Percentiles rank a stretch among this genome's conserved stretches.
Conservation (phyloP, 1,284 basidiomycete species). For the Rhodotorula sp. region DNA sequence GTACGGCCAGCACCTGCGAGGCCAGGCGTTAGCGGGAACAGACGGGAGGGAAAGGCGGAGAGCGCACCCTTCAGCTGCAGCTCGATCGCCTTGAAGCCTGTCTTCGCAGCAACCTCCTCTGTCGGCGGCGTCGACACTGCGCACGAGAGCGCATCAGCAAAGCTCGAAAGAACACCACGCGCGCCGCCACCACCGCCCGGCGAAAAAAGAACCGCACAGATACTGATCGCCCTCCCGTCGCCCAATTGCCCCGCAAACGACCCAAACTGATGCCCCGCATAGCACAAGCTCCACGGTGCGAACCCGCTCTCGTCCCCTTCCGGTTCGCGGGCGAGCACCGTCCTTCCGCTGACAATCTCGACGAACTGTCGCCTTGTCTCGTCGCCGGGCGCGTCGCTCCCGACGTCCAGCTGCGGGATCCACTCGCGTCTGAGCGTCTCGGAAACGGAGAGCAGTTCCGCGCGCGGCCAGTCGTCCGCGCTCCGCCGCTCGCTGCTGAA, state of each 20-base stretch:
- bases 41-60: neutral
- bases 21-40: neutral
- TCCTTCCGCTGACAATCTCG: conserved; percentile 76
- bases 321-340: conserved; percentile 63
- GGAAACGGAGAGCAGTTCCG: conserved; percentile 67
- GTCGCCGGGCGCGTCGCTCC: conserved; percentile 54
- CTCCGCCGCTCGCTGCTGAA: conserved; percentile 36
- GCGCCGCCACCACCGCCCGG: neutral
- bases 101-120: conserved; percentile 52
- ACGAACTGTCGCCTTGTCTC: conserved; percentile 67
- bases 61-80: conserved; percentile 73
- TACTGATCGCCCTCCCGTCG: conserved; percentile 87
- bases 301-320: conserved; percentile 57
- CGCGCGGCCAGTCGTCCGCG: conserved; percentile 46
- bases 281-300: conserved; percentile 84
- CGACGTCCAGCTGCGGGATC: conserved; percentile 82
- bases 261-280: conserved; percentile 52
- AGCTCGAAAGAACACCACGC: no score
- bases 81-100: conserved; percentile 56
- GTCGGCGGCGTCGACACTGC: conserved; percentile 36
- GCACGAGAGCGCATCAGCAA: conserved; percentile 1
- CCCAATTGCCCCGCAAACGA: conserved; percentile 71
- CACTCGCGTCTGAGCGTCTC: conserved; percentile 69
- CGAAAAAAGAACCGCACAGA: conserved; percentile 59
- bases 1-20: conserved; percentile 77